Conservation (phyloP, 2,329 filamentous ascomycete genomes). For the Pseudocercospora ulei region DNA sequence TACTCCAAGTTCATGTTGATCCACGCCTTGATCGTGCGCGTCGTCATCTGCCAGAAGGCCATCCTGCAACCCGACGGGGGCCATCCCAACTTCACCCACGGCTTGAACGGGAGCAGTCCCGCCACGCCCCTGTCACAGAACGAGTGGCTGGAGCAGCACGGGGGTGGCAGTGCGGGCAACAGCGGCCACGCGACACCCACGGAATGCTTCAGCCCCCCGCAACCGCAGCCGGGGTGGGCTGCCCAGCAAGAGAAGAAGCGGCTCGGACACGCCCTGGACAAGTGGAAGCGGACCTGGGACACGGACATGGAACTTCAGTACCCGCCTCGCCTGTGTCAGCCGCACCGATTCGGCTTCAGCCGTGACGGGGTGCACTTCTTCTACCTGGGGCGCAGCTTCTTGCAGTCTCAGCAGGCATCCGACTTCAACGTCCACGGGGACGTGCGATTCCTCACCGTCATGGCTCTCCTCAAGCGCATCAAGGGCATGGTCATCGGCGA, state of each 20-base stretch:
- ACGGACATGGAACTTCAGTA: conserved; percentile 60
- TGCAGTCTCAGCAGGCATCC: conserved; percentile 44
- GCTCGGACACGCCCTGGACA: conserved; percentile 50
- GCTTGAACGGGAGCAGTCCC: conserved; percentile 38
- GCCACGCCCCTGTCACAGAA: conserved; percentile 51
- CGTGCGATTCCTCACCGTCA: conserved; percentile 50
- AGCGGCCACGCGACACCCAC: conserved; percentile 40
- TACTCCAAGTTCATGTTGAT: conserved; percentile 67
- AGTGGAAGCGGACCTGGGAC: conserved; percentile 66
- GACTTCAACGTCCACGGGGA: conserved; percentile 51
- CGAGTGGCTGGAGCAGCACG: conserved; percentile 48
- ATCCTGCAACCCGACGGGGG: conserved; percentile 26
- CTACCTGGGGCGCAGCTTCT: conserved; percentile 58
- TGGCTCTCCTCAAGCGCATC: conserved; percentile 52
- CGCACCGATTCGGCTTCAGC: conserved; percentile 58
- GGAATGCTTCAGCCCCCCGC: conserved; percentile 35
- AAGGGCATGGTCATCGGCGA: conserved; percentile 54
- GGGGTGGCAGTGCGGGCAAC: conserved; percentile 25
- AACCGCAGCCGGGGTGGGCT: conserved; percentile 39
- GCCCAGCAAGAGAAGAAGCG: conserved; percentile 43
- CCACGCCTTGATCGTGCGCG: conserved; percentile 56
- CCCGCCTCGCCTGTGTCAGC: conserved; percentile 45
- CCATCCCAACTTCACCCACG: conserved; percentile 28
- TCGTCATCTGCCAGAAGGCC: conserved; percentile 46
- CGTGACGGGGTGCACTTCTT: conserved; percentile 64